These are phyloP conservation scores for Chlamydomonas urium DNA, from an alignment of 139 green algal species.

Conservation along the genomic window DNA sequence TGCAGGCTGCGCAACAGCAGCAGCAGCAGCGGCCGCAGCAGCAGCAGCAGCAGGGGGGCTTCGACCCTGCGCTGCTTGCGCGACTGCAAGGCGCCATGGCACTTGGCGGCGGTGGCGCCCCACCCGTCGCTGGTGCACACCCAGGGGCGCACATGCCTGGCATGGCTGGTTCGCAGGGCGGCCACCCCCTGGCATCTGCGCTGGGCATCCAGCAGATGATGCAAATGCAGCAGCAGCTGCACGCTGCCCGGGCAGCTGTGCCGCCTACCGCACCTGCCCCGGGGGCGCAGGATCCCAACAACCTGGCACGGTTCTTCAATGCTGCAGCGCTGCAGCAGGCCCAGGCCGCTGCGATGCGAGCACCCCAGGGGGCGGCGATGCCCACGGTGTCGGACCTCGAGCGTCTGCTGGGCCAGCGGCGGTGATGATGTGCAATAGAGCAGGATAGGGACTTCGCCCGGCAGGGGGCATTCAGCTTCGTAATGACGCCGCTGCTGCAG, in stretches of 20 bases:
- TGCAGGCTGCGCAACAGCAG: neutral
- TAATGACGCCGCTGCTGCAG: neutral
- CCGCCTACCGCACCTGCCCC: too few species aligned
- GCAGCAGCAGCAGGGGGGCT: neutral
- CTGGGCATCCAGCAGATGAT: neutral
- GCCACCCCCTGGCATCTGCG: neutral
- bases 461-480: neutral
- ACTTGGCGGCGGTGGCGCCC: neutral
- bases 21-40: neutral
- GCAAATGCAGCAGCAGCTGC: neutral
- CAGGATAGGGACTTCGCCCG: neutral
- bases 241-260: neutral
- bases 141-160: too few species aligned
- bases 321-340: slow-evolving; percentile 1
- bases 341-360: neutral
- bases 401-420: neutral
- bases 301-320: slow-evolving; percentile 14
- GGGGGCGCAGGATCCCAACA: neutral
- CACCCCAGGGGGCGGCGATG: neutral
- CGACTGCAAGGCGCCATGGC: neutral
- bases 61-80: neutral
- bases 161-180: neutral
- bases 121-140: neutral
- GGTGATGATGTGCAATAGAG: neutral
- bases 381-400: neutral